Base-by-base conservation (phyloP, 1,139 yeast species). In the Eremothecium gossypii region DNA sequence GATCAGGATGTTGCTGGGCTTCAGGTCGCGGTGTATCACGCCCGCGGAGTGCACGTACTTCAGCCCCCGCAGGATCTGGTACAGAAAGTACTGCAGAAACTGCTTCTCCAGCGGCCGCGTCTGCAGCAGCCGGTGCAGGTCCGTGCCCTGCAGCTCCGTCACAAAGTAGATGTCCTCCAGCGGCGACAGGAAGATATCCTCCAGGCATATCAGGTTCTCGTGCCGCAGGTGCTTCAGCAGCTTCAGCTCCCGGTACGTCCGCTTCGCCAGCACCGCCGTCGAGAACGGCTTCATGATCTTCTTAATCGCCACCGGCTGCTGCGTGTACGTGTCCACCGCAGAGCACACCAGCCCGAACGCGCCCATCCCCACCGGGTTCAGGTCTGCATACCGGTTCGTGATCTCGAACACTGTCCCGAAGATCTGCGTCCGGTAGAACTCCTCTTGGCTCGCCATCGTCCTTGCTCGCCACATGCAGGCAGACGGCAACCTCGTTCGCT, bases 331-430 rank as follows among this genome's bases (percentile, higher is more conserved):
- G 65, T 91, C 98, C 44, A 82, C 77, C 1, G 98, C 99, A 6
- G 96, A 86, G 65, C 99, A 91, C 38, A 91, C 99, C 32, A 91
- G 75, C 7, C 98, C 98, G 60, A 91, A 91, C 8, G 98, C 98
- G 30, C 98, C 98, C 98, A 91, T 91, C 1, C 98, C 98, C 40
- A 91, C 96, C 3, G 98, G 98, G 57, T 87, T 91, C 49, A 91
- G 73, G 59, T 91, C 96, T 14, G 87, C 77, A 66, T 91, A 91
- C 51, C 96, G 69, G 57, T 77, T 82, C 41, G 98, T 91, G 54
- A 91, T 87, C 66, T 91, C 98, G 62, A 91, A 87, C 38, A 85
- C 87, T 3, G 96, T 86, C 41, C 96, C 96, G 58, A 73, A 73
- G 45, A 73, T 73, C 51, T 72, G 76, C 9, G 76, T 72, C 57